Evolutionary conservation across 345 rosid genomes (phyloP).

Genomic region (Angophora floribunda): DNA sequence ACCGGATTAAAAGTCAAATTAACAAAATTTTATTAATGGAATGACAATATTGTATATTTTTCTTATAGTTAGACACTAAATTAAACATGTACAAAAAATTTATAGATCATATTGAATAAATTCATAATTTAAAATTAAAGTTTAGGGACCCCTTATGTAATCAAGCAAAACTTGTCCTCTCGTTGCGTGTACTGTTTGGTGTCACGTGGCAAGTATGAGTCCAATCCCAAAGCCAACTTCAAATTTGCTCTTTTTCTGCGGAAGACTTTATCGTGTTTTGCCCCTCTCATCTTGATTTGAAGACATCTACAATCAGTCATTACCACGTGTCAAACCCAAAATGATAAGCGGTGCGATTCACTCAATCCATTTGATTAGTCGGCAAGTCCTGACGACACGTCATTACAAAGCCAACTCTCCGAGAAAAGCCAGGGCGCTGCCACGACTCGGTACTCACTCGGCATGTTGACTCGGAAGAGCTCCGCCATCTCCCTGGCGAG

Average conservation of each 20-base stretch:
- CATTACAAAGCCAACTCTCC: not conserved
- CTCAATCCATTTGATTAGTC: not conserved
- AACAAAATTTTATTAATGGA: no score
- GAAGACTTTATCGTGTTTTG: not conserved
- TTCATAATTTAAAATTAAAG: rapidly evolving
- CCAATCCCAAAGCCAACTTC: not conserved
- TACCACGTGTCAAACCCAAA: not conserved
- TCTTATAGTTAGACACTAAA: not conserved
- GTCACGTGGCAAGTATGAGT: not conserved
- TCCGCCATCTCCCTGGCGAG: no score
- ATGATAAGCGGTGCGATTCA: not conserved
- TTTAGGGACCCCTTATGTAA: rapidly evolving
- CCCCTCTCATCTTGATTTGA: not conserved
- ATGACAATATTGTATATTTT: not conserved
- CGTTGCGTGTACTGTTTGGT: not conserved
- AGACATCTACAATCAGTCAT: not conserved
- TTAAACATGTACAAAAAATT: no score
- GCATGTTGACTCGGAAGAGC: not conserved
- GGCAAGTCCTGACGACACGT: not conserved
- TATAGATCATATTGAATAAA: no score
- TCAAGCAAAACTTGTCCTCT: not conserved
- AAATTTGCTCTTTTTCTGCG: not conserved
- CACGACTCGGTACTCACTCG: not conserved
- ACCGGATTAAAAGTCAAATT: no score
- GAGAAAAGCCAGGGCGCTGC: not conserved